These are phyloP conservation scores for Nemania abortiva DNA, from an alignment of 2,329 filamentous ascomycete species.

Conservation along the genomic window DNA sequence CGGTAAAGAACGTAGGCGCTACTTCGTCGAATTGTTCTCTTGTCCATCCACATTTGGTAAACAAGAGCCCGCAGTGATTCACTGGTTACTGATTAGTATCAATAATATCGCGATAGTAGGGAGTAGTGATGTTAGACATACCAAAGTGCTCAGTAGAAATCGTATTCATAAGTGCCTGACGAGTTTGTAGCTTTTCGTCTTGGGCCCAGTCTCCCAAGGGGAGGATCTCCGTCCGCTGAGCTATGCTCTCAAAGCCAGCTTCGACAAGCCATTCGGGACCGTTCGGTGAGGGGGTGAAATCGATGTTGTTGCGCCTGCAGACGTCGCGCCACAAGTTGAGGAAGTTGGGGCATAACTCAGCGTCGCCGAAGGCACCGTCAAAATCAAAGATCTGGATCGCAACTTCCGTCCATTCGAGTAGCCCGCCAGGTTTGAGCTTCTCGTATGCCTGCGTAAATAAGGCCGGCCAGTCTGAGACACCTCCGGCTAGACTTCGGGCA, in stretches of 20 bases:
- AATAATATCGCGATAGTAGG: background rate
- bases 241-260: slow-evolving; percentile 56
- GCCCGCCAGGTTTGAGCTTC: slow-evolving; percentile 59
- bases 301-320: slow-evolving; percentile 50
- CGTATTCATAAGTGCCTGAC: slow-evolving; percentile 54
- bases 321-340: slow-evolving; percentile 50
- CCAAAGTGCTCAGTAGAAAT: slow-evolving; percentile 53
- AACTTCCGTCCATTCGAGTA: slow-evolving; percentile 60
- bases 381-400: slow-evolving; percentile 57
- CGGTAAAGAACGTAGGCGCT: slow-evolving; percentile 44
- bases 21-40: slow-evolving; percentile 44
- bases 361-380: slow-evolving; percentile 51
- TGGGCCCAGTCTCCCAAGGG: slow-evolving; percentile 56
- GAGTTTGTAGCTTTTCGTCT: slow-evolving; percentile 55
- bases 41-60: slow-evolving; percentile 46
- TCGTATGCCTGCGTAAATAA: slow-evolving; percentile 54
- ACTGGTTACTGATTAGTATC: slow-evolving; percentile 31
- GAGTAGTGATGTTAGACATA: slow-evolving; percentile 42
- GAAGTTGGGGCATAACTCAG: slow-evolving; percentile 53
- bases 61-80: slow-evolving; percentile 46
- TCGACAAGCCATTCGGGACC: slow-evolving; percentile 53
- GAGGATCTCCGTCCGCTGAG: slow-evolving; percentile 57
- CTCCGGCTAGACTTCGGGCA: slow-evolving; percentile 59
- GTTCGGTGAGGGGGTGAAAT: slow-evolving; percentile 56
- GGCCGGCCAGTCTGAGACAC: slow-evolving; percentile 57